Percentiles rank a stretch among this genome's conserved stretches.
Conservation (phyloP, 2,329 filamentous ascomycete species). For the Fusarium drepaniforme region DNA sequence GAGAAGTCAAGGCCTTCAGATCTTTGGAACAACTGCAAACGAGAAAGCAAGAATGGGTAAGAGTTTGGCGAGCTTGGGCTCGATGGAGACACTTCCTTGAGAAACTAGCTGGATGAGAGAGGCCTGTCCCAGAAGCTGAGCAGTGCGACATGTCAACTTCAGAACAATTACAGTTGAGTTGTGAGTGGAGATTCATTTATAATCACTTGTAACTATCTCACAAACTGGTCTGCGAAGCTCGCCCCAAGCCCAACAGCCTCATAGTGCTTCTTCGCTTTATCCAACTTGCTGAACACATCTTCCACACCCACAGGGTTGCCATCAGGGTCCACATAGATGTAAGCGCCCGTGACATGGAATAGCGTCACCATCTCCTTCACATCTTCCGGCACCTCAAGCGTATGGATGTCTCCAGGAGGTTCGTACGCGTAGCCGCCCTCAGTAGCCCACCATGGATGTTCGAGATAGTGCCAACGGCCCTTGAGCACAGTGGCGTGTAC, state of each 20-base stretch:
- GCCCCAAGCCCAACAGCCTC: neutral
- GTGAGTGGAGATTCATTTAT: no score
- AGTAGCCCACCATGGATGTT: conserved; percentile 51
- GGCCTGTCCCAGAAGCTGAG: no score
- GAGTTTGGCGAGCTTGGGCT: neutral
- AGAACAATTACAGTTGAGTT: no score
- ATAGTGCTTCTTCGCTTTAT: neutral
- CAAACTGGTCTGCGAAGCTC: neutral
- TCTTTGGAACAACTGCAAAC: neutral
- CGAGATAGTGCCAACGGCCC: conserved; percentile 52
- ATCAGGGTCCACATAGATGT: neutral
- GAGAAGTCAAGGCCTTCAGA: conserved; percentile 37
- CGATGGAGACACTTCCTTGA: conserved; percentile 1
- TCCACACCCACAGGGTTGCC: neutral
- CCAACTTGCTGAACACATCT: neutral
- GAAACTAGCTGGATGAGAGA: neutral
- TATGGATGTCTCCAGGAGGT: conserved; percentile 51
- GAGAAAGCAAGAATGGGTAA: neutral
- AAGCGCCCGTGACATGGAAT: neutral
- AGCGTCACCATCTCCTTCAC: neutral
- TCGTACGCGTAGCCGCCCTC: conserved; percentile 51
- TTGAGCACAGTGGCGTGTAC: conserved; percentile 49
- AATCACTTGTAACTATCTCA: neutral
- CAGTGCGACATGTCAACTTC: no score
- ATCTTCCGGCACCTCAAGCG: conserved; percentile 1